Conservation (phyloP, 2,329 filamentous ascomycete species). For the Didymella keratinophila region DNA sequence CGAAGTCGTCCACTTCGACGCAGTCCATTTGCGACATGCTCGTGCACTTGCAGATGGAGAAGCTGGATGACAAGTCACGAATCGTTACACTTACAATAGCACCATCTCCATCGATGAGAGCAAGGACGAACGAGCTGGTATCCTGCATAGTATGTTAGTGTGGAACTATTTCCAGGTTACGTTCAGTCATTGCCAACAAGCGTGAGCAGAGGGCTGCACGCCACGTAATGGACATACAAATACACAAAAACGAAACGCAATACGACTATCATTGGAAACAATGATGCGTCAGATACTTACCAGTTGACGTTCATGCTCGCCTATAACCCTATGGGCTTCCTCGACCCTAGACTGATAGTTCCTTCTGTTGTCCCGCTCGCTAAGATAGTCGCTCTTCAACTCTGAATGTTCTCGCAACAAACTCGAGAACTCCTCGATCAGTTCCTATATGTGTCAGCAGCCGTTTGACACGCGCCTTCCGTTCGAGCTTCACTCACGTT, state of each 20-base stretch:
- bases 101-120: conserved; percentile 60
- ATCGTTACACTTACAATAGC: conserved; percentile 49
- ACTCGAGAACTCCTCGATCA: conserved; percentile 38
- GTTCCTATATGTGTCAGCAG: conserved; percentile 43
- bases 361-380: conserved; percentile 43
- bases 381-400: conserved; percentile 43
- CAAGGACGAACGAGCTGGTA: conserved; percentile 55
- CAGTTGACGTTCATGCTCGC: conserved; percentile 35
- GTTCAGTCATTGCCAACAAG: too few relatives aligned
- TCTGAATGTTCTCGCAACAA: conserved; percentile 37
- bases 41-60: not conserved
- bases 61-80: not conserved
- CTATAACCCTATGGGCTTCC: conserved; percentile 29
- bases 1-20: not conserved
- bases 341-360: conserved; percentile 41
- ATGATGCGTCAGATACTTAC: conserved; percentile 23
- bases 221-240: too few relatives aligned
- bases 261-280: too few relatives aligned
- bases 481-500: conserved; percentile 25
- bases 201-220: too few relatives aligned
- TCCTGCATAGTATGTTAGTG: conserved; percentile 32
- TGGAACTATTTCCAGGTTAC: too few relatives aligned
- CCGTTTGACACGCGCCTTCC: conserved; percentile 9
- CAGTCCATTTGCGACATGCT: not conserved
- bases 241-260: not conserved